Base-by-base conservation (phyloP, 257 asterid species). In the Haberlea rhodopensis region DNA sequence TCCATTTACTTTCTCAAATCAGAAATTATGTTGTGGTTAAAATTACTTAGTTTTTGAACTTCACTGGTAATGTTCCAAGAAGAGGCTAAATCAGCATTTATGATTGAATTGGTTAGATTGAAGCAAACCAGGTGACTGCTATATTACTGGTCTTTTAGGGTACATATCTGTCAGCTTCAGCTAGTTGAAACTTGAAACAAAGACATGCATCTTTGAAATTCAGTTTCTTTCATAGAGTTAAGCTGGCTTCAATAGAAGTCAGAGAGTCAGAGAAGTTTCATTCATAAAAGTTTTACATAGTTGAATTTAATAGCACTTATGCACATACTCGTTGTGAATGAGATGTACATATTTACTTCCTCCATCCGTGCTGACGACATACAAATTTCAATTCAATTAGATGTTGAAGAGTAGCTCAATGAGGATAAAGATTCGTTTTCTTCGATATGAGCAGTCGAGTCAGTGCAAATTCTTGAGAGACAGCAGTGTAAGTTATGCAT, bases 401-500 rank as follows among this genome's bases (percentile, higher is more conserved):
- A 92, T 89, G 99, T 7, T 75, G 78, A 85, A 83, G 83, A 75
- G 75, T 60, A 84, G 83, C 82, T 83, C 90, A 9, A 82, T 81
- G 3, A 85, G 82, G 87, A 72, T 87, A 68, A 92, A 82, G 78
- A 84, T 92, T 66, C 77, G 76, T 54, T 92, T 92, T 56, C 86
- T 92, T 16, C 87, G 89, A 34, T 92, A 92, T 32, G 99, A 92
- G 46, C 99, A 92, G 74, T 92, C 99, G 5, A 89, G 96, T 78
- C 91, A 79, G 79, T 87, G 99, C 94, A 92, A 76, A 76, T 77
- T 85, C 66, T 76, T 58, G 72, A 82, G 91, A 73, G 97, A 92
- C 86, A 92, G 99, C 88, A 92, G 97, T 48, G 99, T 89, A 19
- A 92, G 99, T 64, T 87, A 92, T 64, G 99, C 96, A 69, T 89